Base-by-base conservation (phyloP, 495 filamentous ascomycete genomes). In the Xylaria cubensis region DNA sequence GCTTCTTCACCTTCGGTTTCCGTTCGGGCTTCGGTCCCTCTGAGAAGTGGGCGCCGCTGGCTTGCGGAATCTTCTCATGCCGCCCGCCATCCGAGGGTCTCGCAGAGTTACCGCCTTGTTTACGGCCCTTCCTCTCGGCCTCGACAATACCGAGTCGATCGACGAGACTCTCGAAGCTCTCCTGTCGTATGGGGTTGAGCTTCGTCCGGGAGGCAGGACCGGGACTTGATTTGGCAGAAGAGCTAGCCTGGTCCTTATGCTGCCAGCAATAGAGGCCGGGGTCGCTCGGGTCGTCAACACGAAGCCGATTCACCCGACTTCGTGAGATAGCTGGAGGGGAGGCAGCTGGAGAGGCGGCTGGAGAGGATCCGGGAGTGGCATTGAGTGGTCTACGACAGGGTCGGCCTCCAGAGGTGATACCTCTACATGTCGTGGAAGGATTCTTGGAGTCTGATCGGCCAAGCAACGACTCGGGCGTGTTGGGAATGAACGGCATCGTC, bases 381-480 rank as follows among this genome's bases (percentile, higher is more conserved):
- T 86, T 86, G 53, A 96, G 79, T 24, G 86, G 79, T 42, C 94
- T 89, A 74, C 94, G 88, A 82, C 96, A 99, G 21, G 92, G 92
- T 39, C 90, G 86, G 10, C 96, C 96, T 72, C 84, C 88, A 9
- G 85, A 79, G 9, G 94, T 97, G 73, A 98, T 88, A 24, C 96
- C 96, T 83, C 89, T 87, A 84, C 97, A 99, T 81, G 96, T 97
- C 64, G 90, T 90, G 1, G 89, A 84, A 36, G 95, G 93, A 75
- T 97, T 91, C 75, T 91, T 92, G 34, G 92, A 94, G 83, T 97
- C 95, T 70, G 90, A 87, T 64, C 94, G 92, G 42, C 86, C 85
- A 48, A 98, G 78, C 29, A 92, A 81, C 21, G 92, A 88, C 82
- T 98, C 95, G 67, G 97, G 95, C 0, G 96, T 97, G 75, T 93